Percentiles rank a stretch among this genome's conserved stretches.
Conservation (phyloP, 148 eudicot species). For the Camellia granthamiana region DNA sequence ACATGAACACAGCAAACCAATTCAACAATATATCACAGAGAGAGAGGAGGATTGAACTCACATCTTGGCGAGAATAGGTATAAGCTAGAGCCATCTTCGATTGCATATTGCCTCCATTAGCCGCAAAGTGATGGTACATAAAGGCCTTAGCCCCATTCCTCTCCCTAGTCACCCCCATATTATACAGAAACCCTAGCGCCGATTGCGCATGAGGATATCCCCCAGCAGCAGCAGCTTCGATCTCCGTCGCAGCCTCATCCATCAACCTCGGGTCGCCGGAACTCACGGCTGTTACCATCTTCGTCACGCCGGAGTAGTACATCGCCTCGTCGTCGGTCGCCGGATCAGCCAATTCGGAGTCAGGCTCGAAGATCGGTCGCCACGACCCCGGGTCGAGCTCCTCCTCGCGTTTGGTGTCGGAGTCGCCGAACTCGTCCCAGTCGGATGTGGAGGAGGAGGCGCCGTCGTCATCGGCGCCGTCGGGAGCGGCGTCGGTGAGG, state of each 20-base stretch:
- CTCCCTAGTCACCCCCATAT: conserved; percentile 65
- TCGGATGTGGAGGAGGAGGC: conserved; percentile 33
- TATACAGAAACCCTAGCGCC: conserved; percentile 71
- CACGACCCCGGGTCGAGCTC: conserved; percentile 84
- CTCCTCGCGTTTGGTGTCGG: conserved; percentile 42
- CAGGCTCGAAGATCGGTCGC: conserved; percentile 59
- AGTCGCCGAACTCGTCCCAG: conserved; percentile 61
- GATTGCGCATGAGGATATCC: conserved; percentile 77
- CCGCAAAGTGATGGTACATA: conserved; percentile 76
- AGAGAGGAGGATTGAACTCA: conserved; percentile 16
- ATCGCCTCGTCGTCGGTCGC: conserved; percentile 17
- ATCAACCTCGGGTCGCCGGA: conserved; percentile 49
- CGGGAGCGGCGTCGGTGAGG: conserved; percentile 41
- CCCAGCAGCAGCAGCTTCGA: conserved; percentile 54
- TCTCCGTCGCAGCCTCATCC: conserved; percentile 62
- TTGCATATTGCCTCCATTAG: conserved; percentile 67
- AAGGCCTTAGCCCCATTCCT: conserved; percentile 59
- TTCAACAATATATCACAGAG: neutral
- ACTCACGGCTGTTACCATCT: conserved; percentile 50
- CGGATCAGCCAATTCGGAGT: neutral
- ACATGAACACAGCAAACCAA: neutral
- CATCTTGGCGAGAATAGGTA: conserved; percentile 78
- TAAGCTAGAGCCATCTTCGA: conserved; percentile 87
- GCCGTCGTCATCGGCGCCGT: conserved; percentile 23
- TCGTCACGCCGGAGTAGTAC: conserved; percentile 51